Percentiles rank a stretch among this genome's conserved stretches.
Conservation (phyloP, 345 rosid genomes). For the Odontarrhena argentea region DNA sequence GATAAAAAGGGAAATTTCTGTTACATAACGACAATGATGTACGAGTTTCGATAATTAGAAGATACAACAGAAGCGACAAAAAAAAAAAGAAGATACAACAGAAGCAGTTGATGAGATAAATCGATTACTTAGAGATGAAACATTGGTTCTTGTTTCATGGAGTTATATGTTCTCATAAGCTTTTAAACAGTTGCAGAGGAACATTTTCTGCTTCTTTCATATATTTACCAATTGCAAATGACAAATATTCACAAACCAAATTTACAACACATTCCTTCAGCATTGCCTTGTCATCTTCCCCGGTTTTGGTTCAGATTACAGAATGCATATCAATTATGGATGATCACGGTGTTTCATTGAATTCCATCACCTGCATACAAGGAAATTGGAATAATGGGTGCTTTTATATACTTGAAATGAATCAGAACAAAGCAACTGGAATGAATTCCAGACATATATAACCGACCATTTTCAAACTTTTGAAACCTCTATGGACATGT, state of each 20-base stretch:
- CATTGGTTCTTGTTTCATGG: slow-evolving; percentile 19
- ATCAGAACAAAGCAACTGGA: background rate
- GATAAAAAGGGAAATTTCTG: background rate
- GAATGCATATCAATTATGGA: slow-evolving; percentile 9
- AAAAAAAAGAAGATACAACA: slow-evolving; percentile 14
- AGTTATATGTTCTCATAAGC: slow-evolving; percentile 3
- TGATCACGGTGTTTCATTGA: slow-evolving; percentile 40
- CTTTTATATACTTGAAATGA: background rate
- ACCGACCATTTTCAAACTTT: background rate
- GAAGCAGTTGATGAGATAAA: background rate
- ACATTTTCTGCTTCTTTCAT: slow-evolving; percentile 38
- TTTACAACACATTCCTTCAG: background rate
- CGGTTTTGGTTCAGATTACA: slow-evolving; percentile 28
- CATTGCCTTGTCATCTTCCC: slow-evolving; percentile 40
- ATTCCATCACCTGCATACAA: slow-evolving; percentile 44
- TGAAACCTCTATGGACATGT: background rate
- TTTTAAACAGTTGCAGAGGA: slow-evolving; percentile 32
- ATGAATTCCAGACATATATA: background rate
- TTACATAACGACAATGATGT: slow-evolving; percentile 5
- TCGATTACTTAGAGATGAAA: background rate
- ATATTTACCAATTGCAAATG: slow-evolving; percentile 35
- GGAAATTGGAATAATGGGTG: background rate
- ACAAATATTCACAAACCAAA: slow-evolving; percentile 38
- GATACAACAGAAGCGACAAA: slow-evolving; percentile 8
- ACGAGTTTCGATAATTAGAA: slow-evolving; percentile 18